Conservation (phyloP, 495 filamentous ascomycete species). For the Beverwykella pulmonaria region DNA sequence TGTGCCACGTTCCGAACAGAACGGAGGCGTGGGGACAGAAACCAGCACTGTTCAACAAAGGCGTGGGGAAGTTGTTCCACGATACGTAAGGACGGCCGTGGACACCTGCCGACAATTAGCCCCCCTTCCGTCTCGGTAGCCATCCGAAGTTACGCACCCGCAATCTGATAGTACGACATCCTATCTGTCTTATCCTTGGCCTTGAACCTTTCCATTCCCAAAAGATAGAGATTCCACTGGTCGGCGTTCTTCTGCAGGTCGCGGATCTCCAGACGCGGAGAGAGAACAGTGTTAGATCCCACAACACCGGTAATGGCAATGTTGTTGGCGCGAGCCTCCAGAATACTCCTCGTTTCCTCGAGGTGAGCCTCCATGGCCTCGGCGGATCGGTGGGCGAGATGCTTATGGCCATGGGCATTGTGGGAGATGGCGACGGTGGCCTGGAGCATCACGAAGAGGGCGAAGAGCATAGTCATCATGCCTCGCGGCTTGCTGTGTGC, state of each 20-base stretch:
- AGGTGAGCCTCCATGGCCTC: slow-evolving; percentile 18
- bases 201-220: slow-evolving; percentile 59
- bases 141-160: slow-evolving; percentile 48
- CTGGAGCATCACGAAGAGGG: slow-evolving; percentile 25
- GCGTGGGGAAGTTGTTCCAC: slow-evolving; percentile 56
- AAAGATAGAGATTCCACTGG: slow-evolving; percentile 61
- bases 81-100: slow-evolving; percentile 64
- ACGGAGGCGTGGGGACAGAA: slow-evolving; percentile 67
- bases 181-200: slow-evolving; percentile 54
- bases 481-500: slow-evolving; percentile 26
- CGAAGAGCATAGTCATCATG: slow-evolving; percentile 21
- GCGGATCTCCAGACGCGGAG: slow-evolving; percentile 55
- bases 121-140: not conserved
- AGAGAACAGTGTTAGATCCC: slow-evolving; percentile 14
- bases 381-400: slow-evolving; percentile 14
- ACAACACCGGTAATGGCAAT: slow-evolving; percentile 35
- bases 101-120: slow-evolving; percentile 52
- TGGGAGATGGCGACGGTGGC: slow-evolving; percentile 18
- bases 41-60: slow-evolving; percentile 56
- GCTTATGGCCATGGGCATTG: not conserved
- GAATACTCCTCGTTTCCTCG: slow-evolving; percentile 11
- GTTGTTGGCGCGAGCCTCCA: slow-evolving; percentile 24
- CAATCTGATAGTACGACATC: slow-evolving; percentile 64
- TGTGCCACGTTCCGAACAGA: slow-evolving; percentile 72
- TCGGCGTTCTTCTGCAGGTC: slow-evolving; percentile 59